Percentiles rank a stretch among this genome's conserved stretches.
Conservation (phyloP, 2,329 filamentous ascomycete genomes). For the Ophiostoma ips region DNA sequence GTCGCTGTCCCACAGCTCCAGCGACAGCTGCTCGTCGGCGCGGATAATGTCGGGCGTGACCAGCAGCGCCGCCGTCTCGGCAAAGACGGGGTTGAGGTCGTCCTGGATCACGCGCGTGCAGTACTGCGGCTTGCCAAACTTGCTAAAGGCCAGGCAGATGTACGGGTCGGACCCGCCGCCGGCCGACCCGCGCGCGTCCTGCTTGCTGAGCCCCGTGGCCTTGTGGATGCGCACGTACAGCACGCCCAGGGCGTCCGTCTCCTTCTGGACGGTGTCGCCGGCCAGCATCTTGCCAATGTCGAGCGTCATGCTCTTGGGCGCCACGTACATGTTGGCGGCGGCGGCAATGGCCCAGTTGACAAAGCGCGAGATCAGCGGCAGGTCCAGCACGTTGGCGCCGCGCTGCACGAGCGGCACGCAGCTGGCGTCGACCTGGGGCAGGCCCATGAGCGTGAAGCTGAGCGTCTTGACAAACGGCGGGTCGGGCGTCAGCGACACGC, state of each 20-base stretch:
- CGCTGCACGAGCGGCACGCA: conserved; percentile 88
- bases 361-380: conserved; percentile 89
- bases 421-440: conserved; percentile 77
- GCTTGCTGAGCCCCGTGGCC: conserved; percentile 77
- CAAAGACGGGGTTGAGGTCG: conserved; percentile 83
- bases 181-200: conserved; percentile 67
- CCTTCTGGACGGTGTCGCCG: conserved; percentile 85
- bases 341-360: conserved; percentile 90
- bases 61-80: conserved; percentile 72
- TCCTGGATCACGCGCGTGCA: conserved; percentile 94
- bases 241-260: conserved; percentile 72
- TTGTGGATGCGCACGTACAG: conserved; percentile 87
- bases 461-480: conserved; percentile 85
- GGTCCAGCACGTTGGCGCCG: conserved; percentile 79
- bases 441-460: conserved; percentile 87
- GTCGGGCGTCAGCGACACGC: conserved; percentile 75
- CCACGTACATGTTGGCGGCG: conserved; percentile 80
- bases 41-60: conserved; percentile 86
- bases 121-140: conserved; percentile 96
- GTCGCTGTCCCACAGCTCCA: conserved; percentile 95
- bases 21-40: conserved; percentile 80
- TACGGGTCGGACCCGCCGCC: conserved; percentile 90
- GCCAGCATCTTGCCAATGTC: conserved; percentile 83
- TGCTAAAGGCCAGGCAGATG: conserved; percentile 87
- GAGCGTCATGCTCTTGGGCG: conserved; percentile 84